Conservation (phyloP, 306 rosid species). For the Cucumis hystrix region DNA sequence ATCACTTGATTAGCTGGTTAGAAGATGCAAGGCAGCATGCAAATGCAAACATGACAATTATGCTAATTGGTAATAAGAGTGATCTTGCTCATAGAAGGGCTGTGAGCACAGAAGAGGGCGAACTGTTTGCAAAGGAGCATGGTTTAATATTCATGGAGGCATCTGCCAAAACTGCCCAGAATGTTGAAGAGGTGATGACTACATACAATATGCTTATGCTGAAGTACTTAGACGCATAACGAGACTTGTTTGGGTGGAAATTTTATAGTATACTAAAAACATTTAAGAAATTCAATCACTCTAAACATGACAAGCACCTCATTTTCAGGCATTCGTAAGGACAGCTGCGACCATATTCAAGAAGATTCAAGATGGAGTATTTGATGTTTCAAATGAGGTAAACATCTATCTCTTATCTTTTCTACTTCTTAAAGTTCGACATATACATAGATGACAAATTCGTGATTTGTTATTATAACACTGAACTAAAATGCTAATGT, state of each 20-base stretch:
- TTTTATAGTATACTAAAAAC: not conserved
- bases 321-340: constrained; percentile 73
- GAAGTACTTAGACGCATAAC: not conserved
- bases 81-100: constrained; percentile 99
- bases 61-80: constrained; percentile 90
- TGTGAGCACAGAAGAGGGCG: constrained; percentile 98
- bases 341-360: constrained; percentile 96
- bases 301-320: not conserved
- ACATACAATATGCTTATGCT: not conserved
- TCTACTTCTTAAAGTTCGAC: not conserved
- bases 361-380: constrained; percentile 96
- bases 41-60: constrained; percentile 94
- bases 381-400: constrained; percentile 98
- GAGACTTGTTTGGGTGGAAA: not conserved
- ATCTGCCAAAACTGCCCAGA: constrained; percentile 97
- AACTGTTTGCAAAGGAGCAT: constrained; percentile 96
- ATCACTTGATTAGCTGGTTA: constrained; percentile 98
- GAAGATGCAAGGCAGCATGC: constrained; percentile 99
- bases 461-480: not conserved
- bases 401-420: constrained; percentile 7
- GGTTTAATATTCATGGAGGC: constrained; percentile 99
- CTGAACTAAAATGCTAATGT: not conserved
- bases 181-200: constrained; percentile 86
- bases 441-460: not conserved
- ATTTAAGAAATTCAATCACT: not conserved